Base-by-base conservation (phyloP, 2,329 filamentous ascomycete genomes). In the Incumbomyces delicatus region DNA sequence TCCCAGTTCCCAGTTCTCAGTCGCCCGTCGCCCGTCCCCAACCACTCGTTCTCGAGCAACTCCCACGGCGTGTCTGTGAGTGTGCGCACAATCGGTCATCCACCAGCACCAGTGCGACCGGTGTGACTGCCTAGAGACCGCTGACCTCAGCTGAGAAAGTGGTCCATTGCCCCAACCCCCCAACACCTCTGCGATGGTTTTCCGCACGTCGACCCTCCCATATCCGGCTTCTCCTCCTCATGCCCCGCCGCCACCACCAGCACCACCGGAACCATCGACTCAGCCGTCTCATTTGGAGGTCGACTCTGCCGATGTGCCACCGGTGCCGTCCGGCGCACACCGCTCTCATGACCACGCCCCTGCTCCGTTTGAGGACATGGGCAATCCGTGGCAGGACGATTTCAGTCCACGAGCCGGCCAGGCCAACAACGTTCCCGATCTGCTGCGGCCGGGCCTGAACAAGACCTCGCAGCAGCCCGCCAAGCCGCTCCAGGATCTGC, bases 371-470 rank as follows among this genome's bases (percentile, higher is more conserved):
- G 41, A 53, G n/a, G 51, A 53, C n/a, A 43, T 47, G 41, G 51
- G 52, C 35, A 58, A 58, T 41, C 56, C 56, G 14, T 58, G 56
- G 56, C 49, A 48, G 12, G 50, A 57, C 46, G 33, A 45, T 11
- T 41, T 40, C 18, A 34, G 20, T 14, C 22, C 33, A 13, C 22
- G 34, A 20, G 32, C 46, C 18, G 46, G 49, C 10, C 43, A 44
- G 34, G 43, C 41, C n/a, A 43, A 46, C n/a, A 47, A 50, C 42
- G 35, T 52, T 41, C 53, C 54, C 11, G 51, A 51, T 30, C 36
- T 54, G 37, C 44, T 55, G 17, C 50, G 40, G 42, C 47, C 50
- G 35, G 51, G 50, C 22, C 6, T 34, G 4, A 39, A 29, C 36
- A 22, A 36, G 20, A 27, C 46, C 8, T 46, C 36, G 6, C 16